Conservation (phyloP, 345 rosid species). For the Salix viminalis region DNA sequence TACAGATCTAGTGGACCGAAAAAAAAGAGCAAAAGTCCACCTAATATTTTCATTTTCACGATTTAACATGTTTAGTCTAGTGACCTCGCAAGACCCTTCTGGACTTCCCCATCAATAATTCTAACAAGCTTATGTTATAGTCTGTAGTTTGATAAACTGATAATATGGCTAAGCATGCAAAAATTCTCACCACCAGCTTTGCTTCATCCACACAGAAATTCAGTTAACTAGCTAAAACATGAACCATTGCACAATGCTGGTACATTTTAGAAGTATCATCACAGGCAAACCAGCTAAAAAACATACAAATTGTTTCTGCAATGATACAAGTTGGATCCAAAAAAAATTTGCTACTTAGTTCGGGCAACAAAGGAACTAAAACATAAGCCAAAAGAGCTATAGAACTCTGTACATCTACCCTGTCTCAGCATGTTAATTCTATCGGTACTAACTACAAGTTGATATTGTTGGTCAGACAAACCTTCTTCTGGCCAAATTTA, state of each 20-base stretch:
- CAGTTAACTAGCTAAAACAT: neutral
- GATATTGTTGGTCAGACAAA: neutral
- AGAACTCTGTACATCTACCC: neutral
- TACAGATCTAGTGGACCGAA: neutral
- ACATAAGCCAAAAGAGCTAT: neutral
- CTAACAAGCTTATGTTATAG: neutral
- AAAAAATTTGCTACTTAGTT: neutral
- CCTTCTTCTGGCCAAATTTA: constrained; percentile 5
- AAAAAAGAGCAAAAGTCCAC: neutral
- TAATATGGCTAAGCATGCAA: neutral
- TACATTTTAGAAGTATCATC: neutral
- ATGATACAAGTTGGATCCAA: neutral
- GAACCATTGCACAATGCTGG: neutral
- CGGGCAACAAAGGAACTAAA: neutral
- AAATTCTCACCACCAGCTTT: neutral
- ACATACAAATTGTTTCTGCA: neutral
- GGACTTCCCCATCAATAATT: neutral
- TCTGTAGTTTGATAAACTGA: too few species aligned
- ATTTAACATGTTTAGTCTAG: neutral
- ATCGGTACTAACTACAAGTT: neutral
- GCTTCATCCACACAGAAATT: neutral
- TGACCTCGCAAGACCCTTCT: neutral
- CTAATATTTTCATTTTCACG: neutral
- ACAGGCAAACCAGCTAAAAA: neutral
- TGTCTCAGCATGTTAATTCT: neutral